Evolutionary conservation across 2,329 filamentous ascomycete species (phyloP).

Genomic region (Zymoseptoria ardabiliae): DNA sequence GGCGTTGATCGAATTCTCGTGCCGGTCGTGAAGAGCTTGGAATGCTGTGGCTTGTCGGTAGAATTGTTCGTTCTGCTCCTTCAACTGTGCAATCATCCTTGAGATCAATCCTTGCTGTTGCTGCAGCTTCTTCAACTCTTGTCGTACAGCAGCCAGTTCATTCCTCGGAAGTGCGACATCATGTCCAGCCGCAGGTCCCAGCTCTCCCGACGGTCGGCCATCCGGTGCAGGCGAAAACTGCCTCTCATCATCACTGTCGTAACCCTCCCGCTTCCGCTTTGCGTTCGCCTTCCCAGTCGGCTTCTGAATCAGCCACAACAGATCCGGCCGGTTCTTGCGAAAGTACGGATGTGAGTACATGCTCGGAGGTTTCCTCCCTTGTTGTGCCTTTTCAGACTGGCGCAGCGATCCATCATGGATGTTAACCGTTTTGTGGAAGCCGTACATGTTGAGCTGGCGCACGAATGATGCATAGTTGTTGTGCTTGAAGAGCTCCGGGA

Average conservation of each 20-base stretch:
- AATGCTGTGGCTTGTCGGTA: slow-evolving; percentile 84
- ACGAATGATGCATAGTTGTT: slow-evolving; percentile 99
- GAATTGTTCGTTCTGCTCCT: slow-evolving; percentile 78
- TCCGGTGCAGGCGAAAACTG: slow-evolving; percentile 24
- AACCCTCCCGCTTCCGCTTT: slow-evolving; percentile 50
- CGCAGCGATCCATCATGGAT: slow-evolving; percentile 97
- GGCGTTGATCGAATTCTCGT: slow-evolving; percentile 98
- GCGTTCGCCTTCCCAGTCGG: slow-evolving; percentile 61
- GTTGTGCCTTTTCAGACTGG: slow-evolving; percentile 90
- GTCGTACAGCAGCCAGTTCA: slow-evolving; percentile 69
- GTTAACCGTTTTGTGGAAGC: slow-evolving; percentile 77
- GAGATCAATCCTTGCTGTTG: slow-evolving; percentile 83
- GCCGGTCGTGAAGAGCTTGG: slow-evolving; percentile 86
- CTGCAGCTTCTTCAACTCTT: slow-evolving; percentile 73
- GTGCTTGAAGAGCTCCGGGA: slow-evolving; percentile 85
- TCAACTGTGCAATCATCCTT: slow-evolving; percentile 69
- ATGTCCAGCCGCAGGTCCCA: slow-evolving; percentile 31
- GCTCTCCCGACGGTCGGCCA: slow-evolving; percentile 17
- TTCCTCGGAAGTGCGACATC: slow-evolving; percentile 54
- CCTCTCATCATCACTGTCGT: slow-evolving; percentile 63
- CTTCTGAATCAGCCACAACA: slow-evolving; percentile 95
- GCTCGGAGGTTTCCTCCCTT: slow-evolving; percentile 87
- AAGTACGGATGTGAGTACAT: slow-evolving; percentile 98
- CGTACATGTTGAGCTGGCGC: slow-evolving; percentile 97
- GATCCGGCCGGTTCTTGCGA: slow-evolving; percentile 80